Evolutionary conservation across 2,329 filamentous ascomycete genomes (phyloP), one percentile per base, ranked within the genome.

Genomic region (Hypoxylon sp.): DNA sequence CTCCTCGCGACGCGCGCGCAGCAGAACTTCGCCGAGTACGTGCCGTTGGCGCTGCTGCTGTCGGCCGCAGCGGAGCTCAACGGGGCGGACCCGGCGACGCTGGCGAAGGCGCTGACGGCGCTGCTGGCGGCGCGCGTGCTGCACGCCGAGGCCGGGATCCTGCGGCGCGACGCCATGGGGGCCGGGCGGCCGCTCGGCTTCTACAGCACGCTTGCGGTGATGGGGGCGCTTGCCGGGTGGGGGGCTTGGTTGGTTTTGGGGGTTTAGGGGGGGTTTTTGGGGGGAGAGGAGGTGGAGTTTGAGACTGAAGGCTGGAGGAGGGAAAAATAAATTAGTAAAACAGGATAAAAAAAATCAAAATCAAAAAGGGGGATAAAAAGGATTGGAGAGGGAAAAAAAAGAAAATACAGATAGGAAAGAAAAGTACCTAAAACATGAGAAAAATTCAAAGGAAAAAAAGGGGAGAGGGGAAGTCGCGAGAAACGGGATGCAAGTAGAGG

Each of bases 121-220:
- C 28, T 65, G 32, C 25, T 65, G 5, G 50, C 11, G 14, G 13
- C 43, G 34, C 62, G 62, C 17, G 43, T 65, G 11, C 45, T 60
- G 25, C 62, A 65, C n/a, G 62, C 55, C 28, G 62, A 60, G 45
- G 13, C 28, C 13, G 62, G 62, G 7, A n/a, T 63, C 23, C 32
- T 57, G 46, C 7, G n/a, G 13, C 34, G 17, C 17, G 52, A 41
- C 9, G 60, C 34, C 1, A 9, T 57, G 45, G 60, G 61, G 1
- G 3, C 30, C 5, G 50, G 50, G 1, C 43, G 56, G 4, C 50
- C 50, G 13, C 19, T 57, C 0, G 62, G 57, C 19, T 65, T 56
- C 14, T 60, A 56, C 13, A 28, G 25, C 1, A 60, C 62, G 0
- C 19, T 51, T 6, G 50, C 11, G 13, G 34, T 60, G 1, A 10